A percentile compares a stretch with the other conserved stretches of the same genome.
Evolutionary conservation across 2,329 filamentous ascomycete species (phyloP).

Genomic region (Thielaviopsis euricoi): DNA sequence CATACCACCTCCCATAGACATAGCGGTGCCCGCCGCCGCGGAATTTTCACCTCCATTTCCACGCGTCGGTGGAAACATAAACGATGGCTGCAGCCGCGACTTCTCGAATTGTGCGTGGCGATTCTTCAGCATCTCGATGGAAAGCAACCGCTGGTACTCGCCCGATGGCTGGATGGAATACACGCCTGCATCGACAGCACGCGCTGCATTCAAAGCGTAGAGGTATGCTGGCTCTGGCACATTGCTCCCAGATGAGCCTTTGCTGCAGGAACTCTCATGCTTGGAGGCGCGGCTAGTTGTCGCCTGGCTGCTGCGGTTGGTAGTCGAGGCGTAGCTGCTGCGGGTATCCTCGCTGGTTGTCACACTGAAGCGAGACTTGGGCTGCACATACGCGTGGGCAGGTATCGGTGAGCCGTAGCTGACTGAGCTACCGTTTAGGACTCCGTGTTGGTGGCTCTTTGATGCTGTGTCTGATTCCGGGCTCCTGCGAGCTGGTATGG

Average conservation of each 20-base stretch:
- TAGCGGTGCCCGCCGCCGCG: not conserved
- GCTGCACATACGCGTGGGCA: not conserved
- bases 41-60: no score
- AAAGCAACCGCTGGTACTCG: not conserved
- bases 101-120: not conserved
- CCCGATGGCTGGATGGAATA: not conserved
- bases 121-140: not conserved
- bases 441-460: not conserved
- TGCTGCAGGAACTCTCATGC: not conserved
- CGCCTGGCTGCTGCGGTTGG: not conserved
- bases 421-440: not conserved
- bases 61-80: not conserved
- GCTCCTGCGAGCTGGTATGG: not conserved
- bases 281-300: not conserved
- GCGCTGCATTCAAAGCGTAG: conserved; percentile 4
- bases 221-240: conserved; percentile 8
- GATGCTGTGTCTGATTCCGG: not conserved
- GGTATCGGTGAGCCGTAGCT: not conserved
- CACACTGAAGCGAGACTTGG: not conserved
- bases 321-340: not conserved
- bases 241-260: not conserved
- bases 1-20: not conserved
- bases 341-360: not conserved
- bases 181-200: not conserved
- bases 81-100: not conserved